Evolutionary conservation across 1,284 basidiomycete species (phyloP).

Genomic region (Hymenochaete sp.): DNA sequence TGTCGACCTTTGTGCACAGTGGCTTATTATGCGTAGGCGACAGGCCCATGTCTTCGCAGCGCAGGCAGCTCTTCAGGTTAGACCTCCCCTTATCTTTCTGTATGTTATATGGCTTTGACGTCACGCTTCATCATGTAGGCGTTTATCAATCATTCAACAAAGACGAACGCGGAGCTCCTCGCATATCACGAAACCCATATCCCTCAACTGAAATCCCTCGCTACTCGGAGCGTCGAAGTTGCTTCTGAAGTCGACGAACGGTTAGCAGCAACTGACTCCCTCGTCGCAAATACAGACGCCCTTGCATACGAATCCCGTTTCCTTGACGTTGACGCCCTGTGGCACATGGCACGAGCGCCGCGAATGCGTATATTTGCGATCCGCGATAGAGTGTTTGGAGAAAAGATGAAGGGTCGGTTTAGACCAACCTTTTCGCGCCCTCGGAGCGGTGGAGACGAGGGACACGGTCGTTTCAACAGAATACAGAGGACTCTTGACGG

Average conservation of each 20-base stretch:
- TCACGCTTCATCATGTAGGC: slow-evolving; percentile 28
- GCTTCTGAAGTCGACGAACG: slow-evolving; percentile 43
- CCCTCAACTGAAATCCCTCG: slow-evolving; percentile 10
- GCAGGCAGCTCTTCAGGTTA: slow-evolving; percentile 30
- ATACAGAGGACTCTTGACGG: slow-evolving; percentile 65
- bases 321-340: slow-evolving; percentile 53
- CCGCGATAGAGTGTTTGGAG: slow-evolving; percentile 37
- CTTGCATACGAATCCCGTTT: slow-evolving; percentile 64
- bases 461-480: slow-evolving; percentile 50
- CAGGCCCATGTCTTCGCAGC: slow-evolving; percentile 46
- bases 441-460: slow-evolving; percentile 17
- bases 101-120: neutral
- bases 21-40: slow-evolving; percentile 57
- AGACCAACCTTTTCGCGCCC: neutral
- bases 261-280: slow-evolving; percentile 40
- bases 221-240: slow-evolving; percentile 30
- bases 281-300: slow-evolving; percentile 55
- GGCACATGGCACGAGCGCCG: slow-evolving; percentile 54
- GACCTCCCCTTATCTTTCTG: slow-evolving; percentile 3
- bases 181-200: slow-evolving; percentile 34
- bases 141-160: slow-evolving; percentile 42
- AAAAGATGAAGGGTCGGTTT: slow-evolving; percentile 38
- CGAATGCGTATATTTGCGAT: slow-evolving; percentile 53
- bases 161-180: slow-evolving; percentile 45
- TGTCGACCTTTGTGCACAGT: slow-evolving; percentile 66